A percentile compares a stretch with the other conserved stretches of the same genome.
These are phyloP conservation scores for Phytophthora parvispora DNA, from an alignment of 352 stramenopile genomes.

Conservation along the genomic window DNA sequence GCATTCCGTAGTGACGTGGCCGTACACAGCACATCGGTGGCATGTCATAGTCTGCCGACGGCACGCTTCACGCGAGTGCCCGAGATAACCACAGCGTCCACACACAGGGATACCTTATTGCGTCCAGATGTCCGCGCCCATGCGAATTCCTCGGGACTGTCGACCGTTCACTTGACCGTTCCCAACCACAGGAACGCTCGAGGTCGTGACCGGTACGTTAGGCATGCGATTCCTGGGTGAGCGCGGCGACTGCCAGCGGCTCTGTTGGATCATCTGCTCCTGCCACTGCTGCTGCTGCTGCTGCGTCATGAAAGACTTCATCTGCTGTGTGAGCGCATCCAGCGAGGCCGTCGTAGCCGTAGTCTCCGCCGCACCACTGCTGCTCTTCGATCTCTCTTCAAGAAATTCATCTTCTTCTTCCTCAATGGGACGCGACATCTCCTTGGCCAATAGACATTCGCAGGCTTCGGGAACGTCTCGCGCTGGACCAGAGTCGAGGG, in stretches of 20 bases:
- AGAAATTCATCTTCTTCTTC: slow-evolving; percentile 10
- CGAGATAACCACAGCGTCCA: background rate
- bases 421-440: slow-evolving; percentile 3
- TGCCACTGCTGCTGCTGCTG: background rate
- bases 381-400: background rate
- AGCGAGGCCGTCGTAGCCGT: background rate
- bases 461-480: background rate
- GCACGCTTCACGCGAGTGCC: background rate
- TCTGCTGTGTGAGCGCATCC: background rate
- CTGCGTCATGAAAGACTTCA: background rate
- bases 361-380: too few relatives aligned
- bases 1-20: background rate
- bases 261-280: background rate
- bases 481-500: background rate
- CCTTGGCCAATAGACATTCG: slow-evolving; percentile 5
- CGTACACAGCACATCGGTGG: background rate
- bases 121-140: background rate
- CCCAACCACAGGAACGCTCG: background rate
- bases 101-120: background rate
- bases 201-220: background rate
- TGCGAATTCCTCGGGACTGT: background rate
- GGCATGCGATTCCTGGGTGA: background rate
- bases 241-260: background rate
- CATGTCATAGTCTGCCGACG: background rate
- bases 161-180: background rate